A percentile compares a stretch with the other conserved stretches of the same genome.
phyloP scores from a whole-genome alignment of 2,329 filamentous ascomycete genomes.

The Pseudocercospora vitis region DNA sequence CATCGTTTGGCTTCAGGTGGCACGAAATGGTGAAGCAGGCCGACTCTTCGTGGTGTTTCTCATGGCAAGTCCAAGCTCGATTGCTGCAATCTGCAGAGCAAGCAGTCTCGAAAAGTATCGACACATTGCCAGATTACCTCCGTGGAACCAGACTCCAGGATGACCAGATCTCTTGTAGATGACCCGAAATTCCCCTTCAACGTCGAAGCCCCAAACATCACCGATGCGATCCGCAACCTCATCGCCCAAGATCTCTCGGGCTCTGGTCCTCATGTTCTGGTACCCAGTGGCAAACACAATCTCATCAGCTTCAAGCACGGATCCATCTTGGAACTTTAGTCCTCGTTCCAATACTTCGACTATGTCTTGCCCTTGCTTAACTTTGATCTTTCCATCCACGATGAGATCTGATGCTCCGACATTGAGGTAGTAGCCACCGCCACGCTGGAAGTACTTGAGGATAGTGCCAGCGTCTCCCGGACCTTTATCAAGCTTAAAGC shows the following conservation, averaged over 20 bases:
- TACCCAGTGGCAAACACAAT: slow-evolving; percentile 51
- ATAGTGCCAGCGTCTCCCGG: slow-evolving; percentile 38
- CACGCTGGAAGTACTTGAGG: slow-evolving; percentile 41
- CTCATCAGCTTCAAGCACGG: slow-evolving; percentile 45
- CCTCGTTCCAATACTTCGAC: slow-evolving; percentile 41
- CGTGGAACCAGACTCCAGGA: slow-evolving; percentile 6
- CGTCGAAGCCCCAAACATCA: slow-evolving; percentile 48
- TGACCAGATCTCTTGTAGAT: slow-evolving; percentile 1
- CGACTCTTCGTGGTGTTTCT: not conserved
- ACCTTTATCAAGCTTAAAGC: slow-evolving; percentile 45
- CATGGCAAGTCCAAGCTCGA: not conserved
- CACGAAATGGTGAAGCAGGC: not conserved
- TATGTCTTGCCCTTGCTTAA: slow-evolving; percentile 42
- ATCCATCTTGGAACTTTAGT: slow-evolving; percentile 46
- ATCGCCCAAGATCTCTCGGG: slow-evolving; percentile 42
- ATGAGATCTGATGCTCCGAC: slow-evolving; percentile 65
- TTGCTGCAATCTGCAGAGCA: slow-evolving; percentile 3
- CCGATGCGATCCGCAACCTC: slow-evolving; percentile 43
- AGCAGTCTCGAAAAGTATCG: slow-evolving; percentile 8
- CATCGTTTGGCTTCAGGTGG: not conserved
- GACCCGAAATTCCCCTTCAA: slow-evolving; percentile 46
- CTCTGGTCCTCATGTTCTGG: slow-evolving; percentile 43
- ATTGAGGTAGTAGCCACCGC: slow-evolving; percentile 62
- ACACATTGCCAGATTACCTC: not conserved
- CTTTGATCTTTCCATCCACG: slow-evolving; percentile 55